Evolutionary conservation across 441 rosid genomes (phyloP).

Genomic region (Eruca vesicaria): DNA sequence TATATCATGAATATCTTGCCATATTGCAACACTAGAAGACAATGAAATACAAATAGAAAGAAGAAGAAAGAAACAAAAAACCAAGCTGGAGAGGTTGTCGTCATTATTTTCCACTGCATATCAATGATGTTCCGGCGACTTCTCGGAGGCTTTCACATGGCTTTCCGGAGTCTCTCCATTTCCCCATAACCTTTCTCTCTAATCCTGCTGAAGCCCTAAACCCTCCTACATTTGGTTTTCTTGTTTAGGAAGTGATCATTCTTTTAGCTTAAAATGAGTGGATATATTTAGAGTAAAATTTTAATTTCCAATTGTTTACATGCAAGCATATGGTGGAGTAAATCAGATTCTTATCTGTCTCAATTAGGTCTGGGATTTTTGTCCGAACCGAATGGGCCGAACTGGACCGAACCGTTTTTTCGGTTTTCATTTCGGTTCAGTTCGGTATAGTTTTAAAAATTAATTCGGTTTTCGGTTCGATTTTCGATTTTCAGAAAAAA

Average conservation of each 20-base stretch:
- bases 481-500: no score
- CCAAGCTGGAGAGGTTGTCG: neutral
- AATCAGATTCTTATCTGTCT: neutral
- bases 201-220: no score
- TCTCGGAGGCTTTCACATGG: no score
- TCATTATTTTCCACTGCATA: neutral
- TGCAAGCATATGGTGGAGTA: neutral
- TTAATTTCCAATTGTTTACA: neutral
- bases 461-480: no score
- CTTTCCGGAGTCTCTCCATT: no score
- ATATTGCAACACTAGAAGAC: neutral
- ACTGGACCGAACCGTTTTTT: no score
- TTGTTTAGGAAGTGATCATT: neutral
- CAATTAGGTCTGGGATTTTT: no score
- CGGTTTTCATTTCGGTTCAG: no score
- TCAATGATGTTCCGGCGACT: neutral
- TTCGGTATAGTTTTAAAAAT: no score
- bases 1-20: neutral
- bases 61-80: neutral
- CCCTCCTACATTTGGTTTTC: neutral
- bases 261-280: neutral
- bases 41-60: neutral
- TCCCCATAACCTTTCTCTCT: no score
- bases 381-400: no score
- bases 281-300: neutral